These are phyloP conservation scores for Sisymbrium altissimum DNA, from an alignment of 345 rosid species.

Conservation along the genomic window DNA sequence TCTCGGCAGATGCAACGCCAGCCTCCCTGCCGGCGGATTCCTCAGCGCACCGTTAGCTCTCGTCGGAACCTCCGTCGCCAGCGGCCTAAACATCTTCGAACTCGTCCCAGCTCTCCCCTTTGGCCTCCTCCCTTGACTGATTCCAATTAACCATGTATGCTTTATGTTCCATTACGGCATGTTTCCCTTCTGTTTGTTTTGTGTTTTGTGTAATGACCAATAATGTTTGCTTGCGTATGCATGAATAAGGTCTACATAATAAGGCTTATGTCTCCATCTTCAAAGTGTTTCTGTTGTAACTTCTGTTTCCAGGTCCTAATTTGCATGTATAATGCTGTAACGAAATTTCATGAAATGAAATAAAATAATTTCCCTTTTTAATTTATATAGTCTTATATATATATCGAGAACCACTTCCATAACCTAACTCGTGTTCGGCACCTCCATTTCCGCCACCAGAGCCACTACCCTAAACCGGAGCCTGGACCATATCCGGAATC, in stretches of 20 bases:
- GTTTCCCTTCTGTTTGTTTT: conserved; percentile 8
- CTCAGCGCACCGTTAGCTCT: conserved; percentile 40
- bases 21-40: conserved; percentile 35
- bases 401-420: too few relatives aligned
- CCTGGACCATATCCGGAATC: too few relatives aligned
- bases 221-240: neutral
- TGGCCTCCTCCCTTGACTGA: conserved; percentile 2
- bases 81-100: conserved; percentile 38
- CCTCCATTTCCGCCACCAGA: too few relatives aligned
- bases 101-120: conserved; percentile 40
- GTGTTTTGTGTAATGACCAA: conserved; percentile 14
- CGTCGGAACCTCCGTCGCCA: conserved; percentile 36
- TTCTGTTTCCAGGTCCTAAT: too few relatives aligned
- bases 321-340: too few relatives aligned
- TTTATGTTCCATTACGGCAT: neutral
- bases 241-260: conserved; percentile 22
- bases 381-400: too few relatives aligned
- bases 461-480: too few relatives aligned
- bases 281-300: neutral
- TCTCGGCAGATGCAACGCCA: conserved; percentile 48
- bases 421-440: too few relatives aligned
- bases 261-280: neutral
- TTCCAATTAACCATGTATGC: neutral
- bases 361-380: too few relatives aligned
- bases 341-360: too few relatives aligned